Evolutionary conservation across 345 rosid species (phyloP), one percentile per base, ranked within the genome.

Genomic region (Citrus maxima): DNA sequence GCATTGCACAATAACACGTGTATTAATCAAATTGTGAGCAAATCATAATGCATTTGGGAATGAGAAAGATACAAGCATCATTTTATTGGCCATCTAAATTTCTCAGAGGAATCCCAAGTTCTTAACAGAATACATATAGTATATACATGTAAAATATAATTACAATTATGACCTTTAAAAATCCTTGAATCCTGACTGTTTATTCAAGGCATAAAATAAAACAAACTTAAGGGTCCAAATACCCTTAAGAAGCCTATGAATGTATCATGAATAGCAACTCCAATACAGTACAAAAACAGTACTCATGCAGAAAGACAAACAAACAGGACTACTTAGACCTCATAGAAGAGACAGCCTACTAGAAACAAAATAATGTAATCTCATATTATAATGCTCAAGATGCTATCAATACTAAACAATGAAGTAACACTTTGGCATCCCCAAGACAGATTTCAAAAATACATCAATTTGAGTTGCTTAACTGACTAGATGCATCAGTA

Each of bases 391-490:
- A 25, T 59, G 49, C 46, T 46, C 8, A 46, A 63, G 70, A 37
- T 51, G 49, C n/a, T 22, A 51, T 63, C 70, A 61, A 8, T 18
- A 74, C 38, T 74, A 42, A 16, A 38, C 51, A 70, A 22, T 40
- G 12, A 61, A 74, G 10, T 18, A 64, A 46, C 22, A 75, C 38
- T 42, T 10, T 19, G 30, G 42, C 69, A 75, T 63, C 60, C 59
- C 30, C 21, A 35, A 63, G 27, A 28, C 40, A 22, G 56, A 63
- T 42, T 30, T 19, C 3, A 76, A 62, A 75, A 75, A 18, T 62
- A n/a, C 21, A 40, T 49, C 78, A 30, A 28, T 75, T 42, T 49
- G 71, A 75, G 63, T 49, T 30, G 32, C 61, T 46, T 49, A 75
- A 75, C 3, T 27, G 22, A 75, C 34, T 32, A 14, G 18, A 27